phyloP scores from a whole-genome alignment of 139 green algal species.

The Closterium sp. region DNA sequence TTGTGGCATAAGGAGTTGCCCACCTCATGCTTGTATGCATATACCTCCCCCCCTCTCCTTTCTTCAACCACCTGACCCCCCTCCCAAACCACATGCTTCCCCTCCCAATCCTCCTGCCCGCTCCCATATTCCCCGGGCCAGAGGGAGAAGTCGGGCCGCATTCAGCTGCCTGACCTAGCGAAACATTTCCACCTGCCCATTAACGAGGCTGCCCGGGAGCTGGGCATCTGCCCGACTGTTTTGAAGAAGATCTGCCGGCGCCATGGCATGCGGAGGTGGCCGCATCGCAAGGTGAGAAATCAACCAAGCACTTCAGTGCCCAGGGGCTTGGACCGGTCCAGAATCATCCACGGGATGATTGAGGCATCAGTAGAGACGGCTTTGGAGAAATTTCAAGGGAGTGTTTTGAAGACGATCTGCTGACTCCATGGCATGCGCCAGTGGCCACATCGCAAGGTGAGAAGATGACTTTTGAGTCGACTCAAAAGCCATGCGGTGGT shows the following conservation, averaged over 20 bases:
- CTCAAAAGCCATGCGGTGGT: too few relatives aligned
- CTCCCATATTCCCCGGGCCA: neutral
- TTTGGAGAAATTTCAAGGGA: neutral
- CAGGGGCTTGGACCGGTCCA: too few relatives aligned
- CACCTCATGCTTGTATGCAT: neutral
- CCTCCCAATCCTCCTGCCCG: neutral
- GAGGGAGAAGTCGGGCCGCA: slow-evolving; percentile 31
- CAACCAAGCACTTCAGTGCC: too few relatives aligned
- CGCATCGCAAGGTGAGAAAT: slow-evolving; percentile 50
- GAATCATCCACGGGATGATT: neutral
- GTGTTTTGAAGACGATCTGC: neutral
- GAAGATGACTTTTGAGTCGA: too few relatives aligned
- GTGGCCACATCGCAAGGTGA: too few relatives aligned
- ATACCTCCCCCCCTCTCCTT: neutral
- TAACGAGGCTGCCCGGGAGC: slow-evolving; percentile 40
- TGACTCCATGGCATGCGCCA: too few relatives aligned
- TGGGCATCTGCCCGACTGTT: slow-evolving; percentile 53
- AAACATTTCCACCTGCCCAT: slow-evolving; percentile 58
- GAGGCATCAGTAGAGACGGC: neutral
- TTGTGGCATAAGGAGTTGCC: neutral
- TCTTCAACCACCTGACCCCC: neutral
- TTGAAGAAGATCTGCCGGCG: slow-evolving; percentile 52
- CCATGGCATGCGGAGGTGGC: slow-evolving; percentile 48
- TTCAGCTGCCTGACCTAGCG: slow-evolving; percentile 33
- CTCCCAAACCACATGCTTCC: neutral